Percentiles rank a stretch among this genome's conserved stretches.
Conservation (phyloP, 768 basidiomycete genomes). For the Boletus vinaceobasis region DNA sequence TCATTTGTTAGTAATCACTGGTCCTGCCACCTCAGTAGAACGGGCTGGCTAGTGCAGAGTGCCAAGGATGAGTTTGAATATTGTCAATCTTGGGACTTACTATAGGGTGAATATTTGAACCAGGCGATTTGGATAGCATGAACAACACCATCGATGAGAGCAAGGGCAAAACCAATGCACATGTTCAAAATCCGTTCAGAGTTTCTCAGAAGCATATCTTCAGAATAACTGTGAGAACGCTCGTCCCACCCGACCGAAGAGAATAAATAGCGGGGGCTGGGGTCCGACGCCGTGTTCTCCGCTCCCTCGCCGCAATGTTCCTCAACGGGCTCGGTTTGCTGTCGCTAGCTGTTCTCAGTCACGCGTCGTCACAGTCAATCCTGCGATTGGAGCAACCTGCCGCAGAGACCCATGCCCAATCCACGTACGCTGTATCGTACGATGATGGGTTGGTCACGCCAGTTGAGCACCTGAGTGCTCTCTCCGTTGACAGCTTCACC, state of each 20-base stretch:
- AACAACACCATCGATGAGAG: too few species aligned
- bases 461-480: slow-evolving; percentile 26
- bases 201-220: too few species aligned
- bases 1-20: too few species aligned
- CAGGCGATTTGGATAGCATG: too few species aligned
- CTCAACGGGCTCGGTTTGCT: slow-evolving; percentile 12
- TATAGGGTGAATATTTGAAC: too few species aligned
- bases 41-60: too few species aligned
- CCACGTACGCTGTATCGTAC: slow-evolving; percentile 11
- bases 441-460: slow-evolving; percentile 35
- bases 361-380: slow-evolving; percentile 21
- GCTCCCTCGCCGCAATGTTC: slow-evolving; percentile 3
- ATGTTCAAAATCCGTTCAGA: neutral
- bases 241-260: neutral
- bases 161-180: too few species aligned
- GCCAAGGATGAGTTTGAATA: too few species aligned
- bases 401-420: neutral
- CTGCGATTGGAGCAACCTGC: slow-evolving; percentile 7
- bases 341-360: slow-evolving; percentile 13
- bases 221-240: neutral
- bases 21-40: too few species aligned
- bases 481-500: slow-evolving; percentile 34
- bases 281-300: neutral
- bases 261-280: slow-evolving; percentile 1
- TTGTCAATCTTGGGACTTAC: too few species aligned